These are phyloP conservation scores for Globisporangium acanthophoron DNA, from an alignment of 352 stramenopile genomes.

Conservation along the genomic window DNA sequence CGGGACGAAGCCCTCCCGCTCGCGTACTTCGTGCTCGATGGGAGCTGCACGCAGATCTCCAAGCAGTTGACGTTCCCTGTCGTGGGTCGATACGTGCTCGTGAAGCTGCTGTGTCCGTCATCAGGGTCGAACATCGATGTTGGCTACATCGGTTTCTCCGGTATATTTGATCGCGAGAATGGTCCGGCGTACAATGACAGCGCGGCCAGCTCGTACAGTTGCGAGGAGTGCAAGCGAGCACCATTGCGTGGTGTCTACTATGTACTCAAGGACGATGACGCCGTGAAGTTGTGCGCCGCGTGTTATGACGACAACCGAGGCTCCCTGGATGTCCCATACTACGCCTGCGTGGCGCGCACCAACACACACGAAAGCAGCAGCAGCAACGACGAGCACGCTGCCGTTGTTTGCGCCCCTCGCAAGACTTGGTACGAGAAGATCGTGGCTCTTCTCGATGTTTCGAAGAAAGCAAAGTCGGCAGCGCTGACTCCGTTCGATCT, in stretches of 20 bases:
- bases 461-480: slow-evolving; percentile 26
- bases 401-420: slow-evolving; percentile 41
- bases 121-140: slow-evolving; percentile 79
- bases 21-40: slow-evolving; percentile 75
- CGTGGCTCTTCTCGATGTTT: slow-evolving; percentile 24
- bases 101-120: slow-evolving; percentile 69
- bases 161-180: slow-evolving; percentile 75
- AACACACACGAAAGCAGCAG: slow-evolving; percentile 28
- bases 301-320: slow-evolving; percentile 83
- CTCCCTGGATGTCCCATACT: slow-evolving; percentile 39
- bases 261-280: slow-evolving; percentile 44
- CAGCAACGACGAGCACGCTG: slow-evolving; percentile 17
- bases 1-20: slow-evolving; percentile 64
- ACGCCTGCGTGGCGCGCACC: slow-evolving; percentile 30
- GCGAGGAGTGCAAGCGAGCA: slow-evolving; percentile 57
- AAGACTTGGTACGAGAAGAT: slow-evolving; percentile 51
- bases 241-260: slow-evolving; percentile 51
- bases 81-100: slow-evolving; percentile 68
- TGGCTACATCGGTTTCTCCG: slow-evolving; percentile 75
- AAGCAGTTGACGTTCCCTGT: slow-evolving; percentile 69
- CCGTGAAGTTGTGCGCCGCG: slow-evolving; percentile 50
- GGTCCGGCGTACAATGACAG: slow-evolving; percentile 73
- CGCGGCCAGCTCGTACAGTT: slow-evolving; percentile 28
- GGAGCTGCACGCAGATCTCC: slow-evolving; percentile 65
- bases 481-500: slow-evolving; percentile 1